These are phyloP conservation scores for Tolypocladium tropicale DNA, from an alignment of 2,329 filamentous ascomycete genomes.

Conservation along the genomic window DNA sequence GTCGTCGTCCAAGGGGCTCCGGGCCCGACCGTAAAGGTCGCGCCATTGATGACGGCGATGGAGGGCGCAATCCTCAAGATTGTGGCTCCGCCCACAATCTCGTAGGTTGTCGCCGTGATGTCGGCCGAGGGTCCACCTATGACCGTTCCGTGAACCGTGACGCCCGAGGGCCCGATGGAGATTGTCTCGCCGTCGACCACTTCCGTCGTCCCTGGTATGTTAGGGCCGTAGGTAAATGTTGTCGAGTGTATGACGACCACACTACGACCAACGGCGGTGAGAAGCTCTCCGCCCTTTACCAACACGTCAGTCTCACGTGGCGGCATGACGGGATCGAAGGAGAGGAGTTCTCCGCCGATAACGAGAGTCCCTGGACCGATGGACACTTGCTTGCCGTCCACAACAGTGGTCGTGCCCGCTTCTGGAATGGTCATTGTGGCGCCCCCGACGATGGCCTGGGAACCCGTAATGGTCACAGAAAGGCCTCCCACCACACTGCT, in stretches of 20 bases:
- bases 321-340: slow-evolving; percentile 19
- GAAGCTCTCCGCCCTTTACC: slow-evolving; percentile 36
- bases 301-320: slow-evolving; percentile 29
- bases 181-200: slow-evolving; percentile 41
- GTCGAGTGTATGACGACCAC: slow-evolving; percentile 29
- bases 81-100: slow-evolving; percentile 42
- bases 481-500: slow-evolving; percentile 28
- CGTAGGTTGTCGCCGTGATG: slow-evolving; percentile 26
- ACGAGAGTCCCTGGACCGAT: slow-evolving; percentile 23
- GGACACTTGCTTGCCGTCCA: slow-evolving; percentile 22
- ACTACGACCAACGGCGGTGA: slow-evolving; percentile 31
- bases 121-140: slow-evolving; percentile 31
- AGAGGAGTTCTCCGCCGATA: slow-evolving; percentile 26
- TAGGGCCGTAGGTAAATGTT: slow-evolving; percentile 34
- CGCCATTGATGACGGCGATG: slow-evolving; percentile 36
- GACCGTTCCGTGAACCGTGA: slow-evolving; percentile 28
- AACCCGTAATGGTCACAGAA: slow-evolving; percentile 29
- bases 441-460: slow-evolving; percentile 30
- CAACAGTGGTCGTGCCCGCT: slow-evolving; percentile 21
- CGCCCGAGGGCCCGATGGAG: slow-evolving; percentile 35
- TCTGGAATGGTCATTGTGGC: slow-evolving; percentile 31
- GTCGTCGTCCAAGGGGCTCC: slow-evolving; percentile 31
- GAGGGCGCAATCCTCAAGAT: slow-evolving; percentile 38
- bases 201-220: slow-evolving; percentile 20
- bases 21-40: slow-evolving; percentile 41